phyloP scores from a whole-genome alignment of 257 asterid species.

The Plantago major region DNA sequence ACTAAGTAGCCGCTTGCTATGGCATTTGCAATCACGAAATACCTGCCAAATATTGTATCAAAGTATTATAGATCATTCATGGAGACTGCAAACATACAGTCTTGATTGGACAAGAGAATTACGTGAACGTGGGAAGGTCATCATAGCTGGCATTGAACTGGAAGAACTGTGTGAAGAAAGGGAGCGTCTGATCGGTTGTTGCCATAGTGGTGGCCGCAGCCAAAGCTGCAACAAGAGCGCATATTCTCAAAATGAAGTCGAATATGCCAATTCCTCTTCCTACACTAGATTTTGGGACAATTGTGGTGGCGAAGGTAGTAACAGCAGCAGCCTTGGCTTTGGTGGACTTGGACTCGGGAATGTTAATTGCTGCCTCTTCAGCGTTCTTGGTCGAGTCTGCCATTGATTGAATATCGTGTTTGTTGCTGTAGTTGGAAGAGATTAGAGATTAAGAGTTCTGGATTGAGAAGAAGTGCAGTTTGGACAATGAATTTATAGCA shows the following conservation, averaged over 20 bases:
- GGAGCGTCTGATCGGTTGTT: conserved; percentile 73
- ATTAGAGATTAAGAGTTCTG: background rate
- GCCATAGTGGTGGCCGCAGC: conserved; percentile 77
- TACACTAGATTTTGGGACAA: conserved; percentile 30
- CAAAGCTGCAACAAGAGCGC: conserved; percentile 56
- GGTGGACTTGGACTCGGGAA: conserved; percentile 41
- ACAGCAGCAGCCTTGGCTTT: conserved; percentile 31
- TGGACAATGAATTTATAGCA: conserved; percentile 3
- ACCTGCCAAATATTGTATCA: conserved; percentile 32
- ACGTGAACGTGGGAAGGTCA: conserved; percentile 80
- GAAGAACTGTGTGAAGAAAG: conserved; percentile 76
- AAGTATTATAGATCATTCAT: background rate
- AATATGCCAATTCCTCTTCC: conserved; percentile 62
- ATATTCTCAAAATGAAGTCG: conserved; percentile 63
- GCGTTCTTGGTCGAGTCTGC: conserved; percentile 34
- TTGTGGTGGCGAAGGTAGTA: conserved; percentile 25
- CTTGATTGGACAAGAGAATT: background rate
- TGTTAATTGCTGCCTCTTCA: conserved; percentile 40
- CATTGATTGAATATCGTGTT: conserved; percentile 18
- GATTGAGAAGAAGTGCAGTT: conserved; percentile 12
- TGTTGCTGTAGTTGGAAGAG: background rate
- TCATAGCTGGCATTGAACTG: conserved; percentile 83
- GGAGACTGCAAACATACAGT: too few relatives aligned
- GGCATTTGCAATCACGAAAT: conserved; percentile 68
- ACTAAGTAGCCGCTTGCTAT: conserved; percentile 71